A percentile compares a stretch with the other conserved stretches of the same genome.
phyloP scores from a whole-genome alignment of 805 yeast genomes.

The Candida ficus region DNA sequence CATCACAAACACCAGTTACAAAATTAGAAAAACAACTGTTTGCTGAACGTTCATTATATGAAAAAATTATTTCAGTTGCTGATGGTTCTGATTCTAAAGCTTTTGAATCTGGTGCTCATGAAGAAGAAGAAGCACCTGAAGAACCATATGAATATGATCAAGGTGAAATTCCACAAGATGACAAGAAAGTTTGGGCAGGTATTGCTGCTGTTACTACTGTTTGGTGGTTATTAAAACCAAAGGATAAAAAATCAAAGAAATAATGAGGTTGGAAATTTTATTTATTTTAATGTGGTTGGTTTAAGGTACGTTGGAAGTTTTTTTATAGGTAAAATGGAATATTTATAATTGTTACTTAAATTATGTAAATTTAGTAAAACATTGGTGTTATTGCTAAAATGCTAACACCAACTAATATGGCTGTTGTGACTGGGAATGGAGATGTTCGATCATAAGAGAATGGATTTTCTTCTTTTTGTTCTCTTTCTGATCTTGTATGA shows the following conservation, averaged over 20 bases:
- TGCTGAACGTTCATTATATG: constrained; percentile 9
- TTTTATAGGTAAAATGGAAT: neutral
- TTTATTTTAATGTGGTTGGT: neutral
- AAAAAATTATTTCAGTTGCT: constrained; percentile 22
- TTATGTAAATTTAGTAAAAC: no score
- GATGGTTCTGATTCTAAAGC: constrained; percentile 22
- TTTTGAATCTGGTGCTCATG: constrained; percentile 18
- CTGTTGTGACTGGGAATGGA: no score
- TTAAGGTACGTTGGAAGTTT: neutral
- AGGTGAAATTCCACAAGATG: constrained; percentile 17
- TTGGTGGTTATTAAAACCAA: constrained; percentile 26
- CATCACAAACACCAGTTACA: constrained; percentile 34
- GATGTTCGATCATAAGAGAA: no score
- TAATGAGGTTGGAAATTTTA: neutral
- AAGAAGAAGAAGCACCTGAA: constrained; percentile 11
- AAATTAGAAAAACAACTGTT: constrained; percentile 22
- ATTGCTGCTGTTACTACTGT: constrained; percentile 23
- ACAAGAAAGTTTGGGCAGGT: constrained; percentile 23
- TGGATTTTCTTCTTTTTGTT: no score
- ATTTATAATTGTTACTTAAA: no score
- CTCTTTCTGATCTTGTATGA: no score
- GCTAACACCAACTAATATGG: neutral
- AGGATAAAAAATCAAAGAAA: constrained; percentile 7
- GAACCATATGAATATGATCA: constrained; percentile 17
- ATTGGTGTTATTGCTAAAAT: neutral